Conservation (phyloP, 768 basidiomycete species). For the Trametes cingulata region DNA sequence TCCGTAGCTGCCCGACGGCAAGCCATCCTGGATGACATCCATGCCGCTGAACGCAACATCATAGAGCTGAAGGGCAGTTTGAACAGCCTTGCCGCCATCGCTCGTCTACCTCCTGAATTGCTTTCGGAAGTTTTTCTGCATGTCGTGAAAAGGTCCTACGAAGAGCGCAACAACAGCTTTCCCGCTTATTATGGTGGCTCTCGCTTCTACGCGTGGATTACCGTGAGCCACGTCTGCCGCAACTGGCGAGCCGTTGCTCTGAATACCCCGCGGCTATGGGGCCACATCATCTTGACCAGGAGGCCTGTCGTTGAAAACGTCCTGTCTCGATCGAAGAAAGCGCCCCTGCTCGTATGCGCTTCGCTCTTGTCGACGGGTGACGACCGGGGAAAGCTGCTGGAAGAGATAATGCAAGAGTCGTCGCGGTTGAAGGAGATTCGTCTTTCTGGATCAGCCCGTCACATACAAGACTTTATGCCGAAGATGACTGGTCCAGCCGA, state of each 20-base stretch:
- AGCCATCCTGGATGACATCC: slow-evolving; percentile 11
- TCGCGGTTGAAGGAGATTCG: slow-evolving; percentile 3
- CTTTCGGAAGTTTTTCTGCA: slow-evolving; percentile 16
- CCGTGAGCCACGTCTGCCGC: slow-evolving; percentile 10
- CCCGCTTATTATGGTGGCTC: background rate
- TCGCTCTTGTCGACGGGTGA: background rate
- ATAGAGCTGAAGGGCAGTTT: slow-evolving; percentile 11
- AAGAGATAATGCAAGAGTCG: background rate
- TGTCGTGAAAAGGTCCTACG: background rate
- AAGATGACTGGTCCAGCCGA: background rate
- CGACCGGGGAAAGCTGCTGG: background rate
- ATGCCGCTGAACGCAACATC: background rate
- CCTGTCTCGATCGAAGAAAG: slow-evolving; percentile 7
- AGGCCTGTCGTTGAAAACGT: background rate
- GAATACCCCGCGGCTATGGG: slow-evolving; percentile 11
- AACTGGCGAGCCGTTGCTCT: slow-evolving; percentile 13
- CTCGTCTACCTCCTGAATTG: slow-evolving; percentile 17
- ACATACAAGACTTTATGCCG: background rate
- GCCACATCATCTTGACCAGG: slow-evolving; percentile 1
- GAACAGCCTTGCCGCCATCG: slow-evolving; percentile 11
- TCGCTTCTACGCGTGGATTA: slow-evolving; percentile 8
- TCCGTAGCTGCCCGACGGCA: background rate
- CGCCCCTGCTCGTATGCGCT: slow-evolving; percentile 10
- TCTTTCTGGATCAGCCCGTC: background rate
- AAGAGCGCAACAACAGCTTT: background rate